These are phyloP conservation scores for Fraxinus excelsior DNA, from an alignment of 257 asterid species.

Conservation along the genomic window DNA sequence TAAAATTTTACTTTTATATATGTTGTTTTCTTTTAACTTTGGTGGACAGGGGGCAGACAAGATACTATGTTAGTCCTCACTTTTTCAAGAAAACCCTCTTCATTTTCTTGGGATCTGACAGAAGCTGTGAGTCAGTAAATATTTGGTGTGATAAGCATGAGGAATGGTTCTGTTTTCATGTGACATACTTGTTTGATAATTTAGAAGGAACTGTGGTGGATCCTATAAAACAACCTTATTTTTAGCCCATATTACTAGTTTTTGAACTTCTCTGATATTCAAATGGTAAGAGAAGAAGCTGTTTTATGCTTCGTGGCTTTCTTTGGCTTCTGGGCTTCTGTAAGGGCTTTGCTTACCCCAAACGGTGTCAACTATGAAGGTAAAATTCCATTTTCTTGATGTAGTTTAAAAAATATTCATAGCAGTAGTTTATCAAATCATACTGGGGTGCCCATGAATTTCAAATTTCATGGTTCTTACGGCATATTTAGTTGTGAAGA, in stretches of 20 bases:
- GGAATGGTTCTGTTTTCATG: not conserved
- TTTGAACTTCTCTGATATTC: constrained; percentile 28
- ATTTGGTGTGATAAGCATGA: constrained; percentile 15
- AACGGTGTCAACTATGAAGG: constrained; percentile 96
- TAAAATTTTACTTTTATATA: constrained; percentile 32
- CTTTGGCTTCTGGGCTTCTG: constrained; percentile 47
- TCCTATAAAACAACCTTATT: not conserved
- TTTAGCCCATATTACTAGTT: not conserved
- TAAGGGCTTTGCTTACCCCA: constrained; percentile 68
- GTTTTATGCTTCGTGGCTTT: constrained; percentile 38
- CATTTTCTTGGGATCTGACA: constrained; percentile 39
- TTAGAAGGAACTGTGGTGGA: not conserved
- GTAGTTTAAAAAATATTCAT: not conserved
- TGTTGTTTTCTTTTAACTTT: constrained; percentile 65
- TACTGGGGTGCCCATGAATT: too few relatives aligned
- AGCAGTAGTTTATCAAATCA: not conserved
- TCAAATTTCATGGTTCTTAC: not conserved
- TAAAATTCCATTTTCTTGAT: constrained; percentile 18
- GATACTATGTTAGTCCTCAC: constrained; percentile 45
- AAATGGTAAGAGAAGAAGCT: constrained; percentile 31
- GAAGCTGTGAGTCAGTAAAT: constrained; percentile 34
- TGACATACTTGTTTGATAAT: not conserved
- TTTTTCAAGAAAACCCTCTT: constrained; percentile 46
- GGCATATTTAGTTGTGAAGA: not conserved
- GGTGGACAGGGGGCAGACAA: constrained; percentile 56